Evolutionary conservation across 164 flowering plant genomes (phyloP).

Genomic region (grape (Vitis vinifera)): DNA sequence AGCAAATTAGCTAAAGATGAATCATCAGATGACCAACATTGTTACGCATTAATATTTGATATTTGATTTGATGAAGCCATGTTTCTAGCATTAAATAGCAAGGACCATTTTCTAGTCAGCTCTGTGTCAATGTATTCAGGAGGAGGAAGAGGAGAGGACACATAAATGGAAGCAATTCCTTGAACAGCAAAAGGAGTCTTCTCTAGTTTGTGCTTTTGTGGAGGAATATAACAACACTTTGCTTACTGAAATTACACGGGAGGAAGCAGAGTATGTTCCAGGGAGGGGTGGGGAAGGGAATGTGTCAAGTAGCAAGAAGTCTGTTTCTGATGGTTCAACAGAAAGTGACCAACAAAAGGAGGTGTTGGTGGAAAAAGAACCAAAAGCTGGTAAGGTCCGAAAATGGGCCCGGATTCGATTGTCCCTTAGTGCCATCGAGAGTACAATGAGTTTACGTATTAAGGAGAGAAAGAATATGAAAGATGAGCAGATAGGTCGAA

Average conservation of each 20-base stretch:
- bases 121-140: slow-evolving; percentile 26
- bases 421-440: slow-evolving; percentile 33
- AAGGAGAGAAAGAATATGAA: slow-evolving; percentile 21
- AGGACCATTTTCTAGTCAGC: neutral
- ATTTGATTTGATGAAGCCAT: neutral
- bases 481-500: slow-evolving; percentile 5
- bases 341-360: slow-evolving; percentile 8
- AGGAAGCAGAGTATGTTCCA: slow-evolving; percentile 6
- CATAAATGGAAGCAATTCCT: slow-evolving; percentile 42
- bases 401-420: slow-evolving; percentile 35
- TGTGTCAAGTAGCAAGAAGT: slow-evolving; percentile 18
- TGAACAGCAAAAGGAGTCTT: slow-evolving; percentile 22
- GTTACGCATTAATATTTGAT: neutral
- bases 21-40: neutral
- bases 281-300: slow-evolving; percentile 18
- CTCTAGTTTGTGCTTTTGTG: slow-evolving; percentile 16
- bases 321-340: slow-evolving; percentile 18
- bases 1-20: too few relatives aligned
- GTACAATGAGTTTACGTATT: slow-evolving; percentile 36
- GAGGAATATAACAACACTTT: slow-evolving; percentile 12
- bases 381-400: slow-evolving; percentile 13
- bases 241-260: slow-evolving; percentile 11
- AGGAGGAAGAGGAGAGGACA: slow-evolving; percentile 51
- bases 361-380: slow-evolving; percentile 6
- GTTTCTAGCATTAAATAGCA: neutral